These are phyloP conservation scores for Helotiales sp. DNA, from an alignment of 2,329 filamentous ascomycete species.

Conservation along the genomic window DNA sequence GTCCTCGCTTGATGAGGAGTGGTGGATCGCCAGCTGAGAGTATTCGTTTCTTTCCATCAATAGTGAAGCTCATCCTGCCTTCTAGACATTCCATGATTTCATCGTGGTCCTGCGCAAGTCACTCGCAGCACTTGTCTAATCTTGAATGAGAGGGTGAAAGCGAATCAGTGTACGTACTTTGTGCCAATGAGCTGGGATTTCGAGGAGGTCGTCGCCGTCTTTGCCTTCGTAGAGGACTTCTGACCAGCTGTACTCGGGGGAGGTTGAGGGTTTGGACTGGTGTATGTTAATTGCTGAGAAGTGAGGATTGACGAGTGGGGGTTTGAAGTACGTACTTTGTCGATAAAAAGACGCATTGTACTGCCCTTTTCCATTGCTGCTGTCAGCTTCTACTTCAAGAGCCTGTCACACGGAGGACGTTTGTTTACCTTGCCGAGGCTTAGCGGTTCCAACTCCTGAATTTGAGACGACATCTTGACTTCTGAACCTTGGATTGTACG, in stretches of 20 bases:
- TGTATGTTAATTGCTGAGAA: too few relatives aligned
- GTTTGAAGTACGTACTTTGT: not conserved
- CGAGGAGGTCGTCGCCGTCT: constrained; percentile 12
- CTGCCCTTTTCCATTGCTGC: not conserved
- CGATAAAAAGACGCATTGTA: not conserved
- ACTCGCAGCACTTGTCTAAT: not conserved
- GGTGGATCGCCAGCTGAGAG: constrained; percentile 14
- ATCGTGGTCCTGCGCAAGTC: constrained; percentile 12
- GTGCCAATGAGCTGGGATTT: constrained; percentile 21
- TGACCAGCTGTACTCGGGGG: constrained; percentile 13
- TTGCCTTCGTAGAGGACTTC: constrained; percentile 19
- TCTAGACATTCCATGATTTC: constrained; percentile 22
- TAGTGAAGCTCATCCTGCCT: constrained; percentile 14
- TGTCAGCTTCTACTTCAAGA: not conserved
- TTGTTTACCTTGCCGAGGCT: constrained; percentile 1
- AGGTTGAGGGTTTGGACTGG: constrained; percentile 14
- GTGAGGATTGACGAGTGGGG: not conserved
- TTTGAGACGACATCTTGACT: not conserved
- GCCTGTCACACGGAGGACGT: too few relatives aligned
- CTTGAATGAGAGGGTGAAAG: too few relatives aligned
- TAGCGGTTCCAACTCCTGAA: constrained; percentile 4
- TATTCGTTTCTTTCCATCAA: constrained; percentile 19
- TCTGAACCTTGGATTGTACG: too few relatives aligned
- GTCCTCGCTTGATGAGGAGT: constrained; percentile 15
- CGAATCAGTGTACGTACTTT: not conserved